phyloP scores from a whole-genome alignment of 2,329 filamentous ascomycete genomes.

The Monosporascus sp. region DNA sequence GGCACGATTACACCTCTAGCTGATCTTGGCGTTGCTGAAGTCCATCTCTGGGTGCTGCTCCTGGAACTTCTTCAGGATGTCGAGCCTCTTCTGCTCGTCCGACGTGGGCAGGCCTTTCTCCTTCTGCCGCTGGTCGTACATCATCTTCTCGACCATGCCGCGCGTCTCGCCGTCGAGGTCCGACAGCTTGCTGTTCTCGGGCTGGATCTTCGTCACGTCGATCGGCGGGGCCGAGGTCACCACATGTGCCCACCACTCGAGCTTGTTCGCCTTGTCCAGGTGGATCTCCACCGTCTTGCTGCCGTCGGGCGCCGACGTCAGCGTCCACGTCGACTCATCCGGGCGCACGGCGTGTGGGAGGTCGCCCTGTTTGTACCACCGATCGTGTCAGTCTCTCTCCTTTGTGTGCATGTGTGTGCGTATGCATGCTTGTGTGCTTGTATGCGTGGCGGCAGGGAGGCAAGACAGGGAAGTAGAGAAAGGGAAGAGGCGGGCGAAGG shows the following conservation, averaged over 20 bases:
- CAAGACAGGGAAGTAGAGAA: not conserved
- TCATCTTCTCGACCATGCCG: conserved; percentile 99
- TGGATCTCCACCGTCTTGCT: conserved; percentile 68
- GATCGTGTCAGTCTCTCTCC: not conserved
- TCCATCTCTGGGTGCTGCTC: conserved; percentile 69
- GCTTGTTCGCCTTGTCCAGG: conserved; percentile 92
- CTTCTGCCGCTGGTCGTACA: conserved; percentile 98
- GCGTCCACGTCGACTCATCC: conserved; percentile 93
- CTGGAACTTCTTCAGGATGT: conserved; percentile 92
- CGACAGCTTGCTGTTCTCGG: conserved; percentile 84
- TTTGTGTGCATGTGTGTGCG: not conserved
- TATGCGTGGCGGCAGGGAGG: not conserved
- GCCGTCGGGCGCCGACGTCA: conserved; percentile 67
- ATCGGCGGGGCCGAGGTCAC: conserved; percentile 82
- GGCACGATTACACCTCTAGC: conserved; percentile 26
- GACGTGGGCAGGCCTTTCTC: conserved; percentile 82
- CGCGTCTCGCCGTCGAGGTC: conserved; percentile 94
- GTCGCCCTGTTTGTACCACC: conserved; percentile 56
- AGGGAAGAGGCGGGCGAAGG: not conserved
- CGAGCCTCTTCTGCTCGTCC: conserved; percentile 92
- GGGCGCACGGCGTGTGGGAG: conserved; percentile 72
- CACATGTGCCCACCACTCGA: conserved; percentile 98
- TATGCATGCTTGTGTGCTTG: not conserved
- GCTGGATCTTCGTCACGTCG: conserved; percentile 90
- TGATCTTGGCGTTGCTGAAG: conserved; percentile 65